A percentile compares a stretch with the other conserved stretches of the same genome.
Evolutionary conservation across 192 early-diverging fungal species (phyloP).

Genomic region (Pilobolus umbonatus): DNA sequence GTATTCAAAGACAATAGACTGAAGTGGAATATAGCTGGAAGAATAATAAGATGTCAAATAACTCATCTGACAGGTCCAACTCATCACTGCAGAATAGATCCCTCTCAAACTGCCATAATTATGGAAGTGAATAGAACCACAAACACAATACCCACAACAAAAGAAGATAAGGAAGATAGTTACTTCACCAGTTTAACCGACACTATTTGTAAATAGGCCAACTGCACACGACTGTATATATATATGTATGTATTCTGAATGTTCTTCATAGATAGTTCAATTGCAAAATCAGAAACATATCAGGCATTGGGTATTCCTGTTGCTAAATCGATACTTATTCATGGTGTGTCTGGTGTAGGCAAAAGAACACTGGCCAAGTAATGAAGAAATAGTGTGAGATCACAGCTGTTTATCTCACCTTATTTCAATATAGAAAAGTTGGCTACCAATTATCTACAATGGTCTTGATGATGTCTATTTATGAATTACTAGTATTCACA

Average conservation of each 20-base stretch:
- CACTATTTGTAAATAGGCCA: not conserved
- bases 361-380: conserved; percentile 19
- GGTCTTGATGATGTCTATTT: conserved; percentile 1
- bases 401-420: not conserved
- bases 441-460: not conserved
- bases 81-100: too few species aligned
- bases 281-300: conserved; percentile 15
- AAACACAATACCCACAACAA: too few species aligned
- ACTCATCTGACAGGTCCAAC: not conserved
- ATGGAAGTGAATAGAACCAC: too few species aligned
- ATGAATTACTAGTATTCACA: conserved; percentile 15
- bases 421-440: conserved; percentile 3
- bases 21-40: not conserved
- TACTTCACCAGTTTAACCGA: not conserved
- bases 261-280: conserved; percentile 1
- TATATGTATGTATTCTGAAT: not conserved
- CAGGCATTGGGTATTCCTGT: conserved; percentile 12
- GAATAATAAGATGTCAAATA: not conserved
- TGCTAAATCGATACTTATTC: conserved; percentile 20
- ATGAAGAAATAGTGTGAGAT: not conserved
- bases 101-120: not conserved
- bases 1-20: not conserved
- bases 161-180: not conserved
- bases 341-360: conserved; percentile 27
- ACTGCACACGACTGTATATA: too few species aligned